Base-by-base conservation (phyloP, 179 eudicot species). In the Gypsophila paniculata region DNA sequence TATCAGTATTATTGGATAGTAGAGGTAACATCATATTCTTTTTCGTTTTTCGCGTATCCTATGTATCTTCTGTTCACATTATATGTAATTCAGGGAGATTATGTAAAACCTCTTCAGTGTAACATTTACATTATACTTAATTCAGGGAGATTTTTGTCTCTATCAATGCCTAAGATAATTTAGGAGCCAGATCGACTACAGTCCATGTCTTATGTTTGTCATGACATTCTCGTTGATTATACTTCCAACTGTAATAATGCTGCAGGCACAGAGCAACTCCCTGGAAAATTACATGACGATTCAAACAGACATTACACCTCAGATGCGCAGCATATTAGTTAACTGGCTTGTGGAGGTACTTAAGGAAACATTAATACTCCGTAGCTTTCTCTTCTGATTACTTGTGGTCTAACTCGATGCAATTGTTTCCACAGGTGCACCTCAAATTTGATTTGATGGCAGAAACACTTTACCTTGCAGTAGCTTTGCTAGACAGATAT, bases 291-390 rank as follows among this genome's bases (percentile, higher is more conserved):
- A 91, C 85, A 79, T 94, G 90, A 83, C 36, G 36, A 81, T 74
- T 61, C 99, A 91, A 80, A 78, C 83, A 66, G 92, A 90, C 51
- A 76, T 87, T 61, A 87, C 94, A 66, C 89, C 94, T 69, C 91
- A 84, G 72, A 91, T 94, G 99, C 89, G 99, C 68, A 91, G 89
- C 69, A 86, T 94, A 81, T 79, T 94, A 82, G 55, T 94, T 72
- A 91, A 94, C 74, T 94, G 99, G 99, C 91, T 94, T 42, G 81
- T 94, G 67, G 99, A 94, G 87, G 99, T 94, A 76, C 73, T 36
- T 57, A 55, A 29, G 44, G 44, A 57, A 17, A 26, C 51, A 59
- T 22, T n/a, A 29, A 38, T 34, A n/a, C n/a, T n/a, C n/a, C n/a
- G n/a, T n/a, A n/a, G 55, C 17, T 59, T 68, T 15, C 23, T 10